Evolutionary conservation across 352 stramenopile species (phyloP).

Genomic region (Globisporangium uncinulatum): DNA sequence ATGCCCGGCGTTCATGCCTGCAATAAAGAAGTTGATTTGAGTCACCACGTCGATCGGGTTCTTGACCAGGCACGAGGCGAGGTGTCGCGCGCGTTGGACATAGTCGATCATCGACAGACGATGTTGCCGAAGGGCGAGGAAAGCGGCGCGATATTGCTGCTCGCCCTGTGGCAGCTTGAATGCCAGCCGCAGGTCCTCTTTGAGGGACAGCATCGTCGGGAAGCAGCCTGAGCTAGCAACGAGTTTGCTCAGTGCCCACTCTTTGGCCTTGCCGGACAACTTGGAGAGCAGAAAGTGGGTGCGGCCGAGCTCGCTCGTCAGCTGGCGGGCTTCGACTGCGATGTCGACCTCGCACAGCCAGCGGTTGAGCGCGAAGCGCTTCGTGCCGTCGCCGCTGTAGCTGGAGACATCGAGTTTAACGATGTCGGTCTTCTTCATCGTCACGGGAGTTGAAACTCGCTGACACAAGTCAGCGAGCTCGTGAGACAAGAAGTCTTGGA

Average conservation of each 20-base stretch:
- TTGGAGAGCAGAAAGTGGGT: too few species aligned
- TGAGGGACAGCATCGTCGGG: constrained; percentile 3
- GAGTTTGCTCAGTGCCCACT: too few species aligned
- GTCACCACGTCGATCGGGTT: too few species aligned
- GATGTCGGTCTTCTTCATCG: constrained; percentile 11
- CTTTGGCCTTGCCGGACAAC: too few species aligned
- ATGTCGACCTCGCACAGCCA: constrained; percentile 22
- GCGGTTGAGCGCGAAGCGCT: constrained; percentile 11
- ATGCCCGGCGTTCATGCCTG: too few species aligned
- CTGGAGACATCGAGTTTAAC: constrained; percentile 22
- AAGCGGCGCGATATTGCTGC: background rate
- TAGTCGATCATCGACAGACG: background rate
- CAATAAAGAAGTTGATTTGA: too few species aligned
- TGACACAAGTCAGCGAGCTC: too few species aligned
- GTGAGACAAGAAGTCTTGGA: constrained; percentile 1
- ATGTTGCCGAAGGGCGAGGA: too few species aligned
- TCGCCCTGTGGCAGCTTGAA: constrained; percentile 18
- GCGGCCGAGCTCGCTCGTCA: constrained; percentile 2
- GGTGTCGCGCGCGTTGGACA: constrained; percentile 16
- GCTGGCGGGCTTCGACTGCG: constrained; percentile 15
- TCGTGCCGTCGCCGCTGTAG: constrained; percentile 11
- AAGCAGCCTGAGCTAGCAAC: constrained; percentile 8
- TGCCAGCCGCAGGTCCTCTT: constrained; percentile 10
- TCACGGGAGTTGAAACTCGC: too few species aligned
- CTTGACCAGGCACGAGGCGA: constrained; percentile 16